phyloP scores from a whole-genome alignment of 768 basidiomycete species.

The Termitomyces sp. region DNA sequence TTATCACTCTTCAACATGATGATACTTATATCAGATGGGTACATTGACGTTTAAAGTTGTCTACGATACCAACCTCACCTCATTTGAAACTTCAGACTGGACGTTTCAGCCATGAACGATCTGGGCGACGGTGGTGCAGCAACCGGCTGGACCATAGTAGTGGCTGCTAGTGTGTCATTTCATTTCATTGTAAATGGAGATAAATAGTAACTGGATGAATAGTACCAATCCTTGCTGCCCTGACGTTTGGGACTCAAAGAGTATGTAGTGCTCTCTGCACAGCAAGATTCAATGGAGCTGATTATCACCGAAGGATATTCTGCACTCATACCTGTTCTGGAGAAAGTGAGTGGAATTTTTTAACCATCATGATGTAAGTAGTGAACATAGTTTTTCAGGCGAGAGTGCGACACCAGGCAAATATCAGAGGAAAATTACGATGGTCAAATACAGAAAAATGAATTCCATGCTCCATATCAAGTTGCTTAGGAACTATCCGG shows the following conservation, averaged over 20 bases:
- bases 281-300: no score
- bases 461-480: no score
- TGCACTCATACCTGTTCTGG: neutral
- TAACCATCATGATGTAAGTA: no score
- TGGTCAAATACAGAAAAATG: no score
- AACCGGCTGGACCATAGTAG: neutral
- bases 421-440: no score
- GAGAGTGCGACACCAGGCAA: no score
- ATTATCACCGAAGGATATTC: no score
- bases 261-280: neutral
- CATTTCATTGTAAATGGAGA: neutral
- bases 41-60: no score
- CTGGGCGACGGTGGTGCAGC: fast-evolving
- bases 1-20: neutral
- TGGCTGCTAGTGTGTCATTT: neutral
- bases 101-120: neutral
- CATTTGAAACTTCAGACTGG: neutral
- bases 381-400: no score
- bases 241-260: neutral
- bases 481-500: no score
- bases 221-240: neutral
- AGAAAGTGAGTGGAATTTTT: neutral
- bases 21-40: no score
- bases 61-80: neutral
- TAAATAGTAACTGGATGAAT: neutral